These are phyloP conservation scores for Penicillium dipodomyicola DNA, from an alignment of 495 filamentous ascomycete genomes.

Conservation along the genomic window DNA sequence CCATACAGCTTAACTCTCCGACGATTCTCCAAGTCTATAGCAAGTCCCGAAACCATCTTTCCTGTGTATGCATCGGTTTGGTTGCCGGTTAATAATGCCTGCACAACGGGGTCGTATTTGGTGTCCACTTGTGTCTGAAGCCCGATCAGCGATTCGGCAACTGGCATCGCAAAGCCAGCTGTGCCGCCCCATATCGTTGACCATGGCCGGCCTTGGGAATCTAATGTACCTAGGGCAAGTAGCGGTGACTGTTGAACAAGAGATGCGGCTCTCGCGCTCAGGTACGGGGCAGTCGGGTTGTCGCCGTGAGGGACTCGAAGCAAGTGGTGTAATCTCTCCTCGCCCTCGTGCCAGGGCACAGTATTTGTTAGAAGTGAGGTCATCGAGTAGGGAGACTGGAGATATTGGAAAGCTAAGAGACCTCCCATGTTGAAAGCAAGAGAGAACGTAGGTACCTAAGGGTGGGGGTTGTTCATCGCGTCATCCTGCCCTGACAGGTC, in stretches of 20 bases:
- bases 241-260: constrained; percentile 57
- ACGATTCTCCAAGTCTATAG: constrained; percentile 64
- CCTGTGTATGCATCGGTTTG: constrained; percentile 25
- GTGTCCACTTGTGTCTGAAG: constrained; percentile 57
- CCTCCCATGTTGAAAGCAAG: background rate
- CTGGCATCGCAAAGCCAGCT: constrained; percentile 58
- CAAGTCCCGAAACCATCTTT: constrained; percentile 58
- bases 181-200: constrained; percentile 73
- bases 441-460: background rate
- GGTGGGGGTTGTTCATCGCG: background rate
- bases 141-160: constrained; percentile 57
- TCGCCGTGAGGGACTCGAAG: constrained; percentile 45
- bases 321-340: constrained; percentile 46
- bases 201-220: constrained; percentile 64
- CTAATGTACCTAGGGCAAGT: constrained; percentile 67
- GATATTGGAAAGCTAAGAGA: background rate
- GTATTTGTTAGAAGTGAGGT: constrained; percentile 36
- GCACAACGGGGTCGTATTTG: constrained; percentile 62
- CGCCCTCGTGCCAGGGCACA: constrained; percentile 53
- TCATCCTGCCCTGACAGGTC: background rate
- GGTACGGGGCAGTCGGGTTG: constrained; percentile 61
- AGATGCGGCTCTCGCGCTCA: constrained; percentile 52
- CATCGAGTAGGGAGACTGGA: constrained; percentile 29
- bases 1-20: constrained; percentile 68
- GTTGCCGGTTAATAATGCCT: constrained; percentile 47